These are phyloP conservation scores for Candida ortonii DNA, from an alignment of 805 yeast species.

Conservation along the genomic window DNA sequence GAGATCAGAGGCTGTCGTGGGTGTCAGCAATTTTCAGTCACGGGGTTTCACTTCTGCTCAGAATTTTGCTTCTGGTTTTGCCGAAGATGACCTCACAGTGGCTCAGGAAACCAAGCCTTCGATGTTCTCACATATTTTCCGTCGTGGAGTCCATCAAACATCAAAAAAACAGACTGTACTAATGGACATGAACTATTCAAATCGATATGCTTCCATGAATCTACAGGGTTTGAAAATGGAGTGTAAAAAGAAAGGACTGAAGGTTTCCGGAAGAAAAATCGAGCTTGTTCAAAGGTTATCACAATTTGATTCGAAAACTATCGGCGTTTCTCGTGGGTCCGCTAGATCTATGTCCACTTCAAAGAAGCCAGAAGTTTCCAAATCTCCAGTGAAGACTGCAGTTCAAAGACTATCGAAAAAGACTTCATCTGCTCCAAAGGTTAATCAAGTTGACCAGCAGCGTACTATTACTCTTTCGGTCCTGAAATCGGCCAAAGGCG, in stretches of 20 bases:
- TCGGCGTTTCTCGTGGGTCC: slow-evolving; percentile 4
- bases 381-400: slow-evolving; percentile 3
- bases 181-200: slow-evolving; percentile 22
- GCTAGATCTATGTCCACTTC: slow-evolving; percentile 18
- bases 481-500: slow-evolving; percentile 46
- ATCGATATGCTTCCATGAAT: slow-evolving; percentile 41
- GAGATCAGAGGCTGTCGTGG: slow-evolving; percentile 10
- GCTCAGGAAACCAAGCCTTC: slow-evolving; percentile 1
- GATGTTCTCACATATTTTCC: slow-evolving; percentile 14
- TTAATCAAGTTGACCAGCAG: slow-evolving; percentile 4
- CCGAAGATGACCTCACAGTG: slow-evolving; percentile 11
- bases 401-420: slow-evolving; percentile 6
- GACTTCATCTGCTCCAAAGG: slow-evolving; percentile 1
- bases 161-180: slow-evolving; percentile 32
- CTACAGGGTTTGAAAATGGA: slow-evolving; percentile 54
- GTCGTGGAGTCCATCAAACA: slow-evolving; percentile 35
- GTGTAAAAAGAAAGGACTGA: slow-evolving; percentile 58
- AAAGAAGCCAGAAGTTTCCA: slow-evolving; percentile 6
- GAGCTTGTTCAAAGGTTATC: slow-evolving; percentile 46
- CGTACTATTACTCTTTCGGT: slow-evolving; percentile 26
- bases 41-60: slow-evolving; percentile 10
- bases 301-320: slow-evolving; percentile 15
- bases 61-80: slow-evolving; percentile 3
- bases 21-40: slow-evolving; percentile 7
- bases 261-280: slow-evolving; percentile 57